A percentile compares a stretch with the other conserved stretches of the same genome.
phyloP scores from a whole-genome alignment of 495 filamentous ascomycete species.

The Usnea hakonensis region DNA sequence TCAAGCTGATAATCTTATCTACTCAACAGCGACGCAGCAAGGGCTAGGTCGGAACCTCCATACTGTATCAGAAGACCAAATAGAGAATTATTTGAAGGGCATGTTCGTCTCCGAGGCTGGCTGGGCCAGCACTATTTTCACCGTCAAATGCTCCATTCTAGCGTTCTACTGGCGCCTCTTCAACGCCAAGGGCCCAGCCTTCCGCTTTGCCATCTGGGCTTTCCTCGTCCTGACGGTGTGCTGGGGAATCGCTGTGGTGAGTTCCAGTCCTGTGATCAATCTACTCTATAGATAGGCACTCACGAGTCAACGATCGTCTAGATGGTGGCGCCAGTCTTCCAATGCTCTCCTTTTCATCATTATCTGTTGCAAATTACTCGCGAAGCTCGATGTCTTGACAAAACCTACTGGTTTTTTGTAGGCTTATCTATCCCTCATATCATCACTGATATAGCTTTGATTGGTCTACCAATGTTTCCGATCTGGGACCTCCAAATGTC shows the following conservation, averaged over 20 bases:
- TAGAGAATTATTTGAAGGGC: neutral
- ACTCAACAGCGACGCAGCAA: conserved; percentile 3
- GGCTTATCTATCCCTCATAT: conserved; percentile 26
- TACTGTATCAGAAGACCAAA: neutral
- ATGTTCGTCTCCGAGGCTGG: conserved; percentile 12
- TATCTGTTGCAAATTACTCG: conserved; percentile 21
- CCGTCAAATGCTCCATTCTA: conserved; percentile 34
- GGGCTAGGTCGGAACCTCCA: neutral
- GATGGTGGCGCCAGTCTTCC: conserved; percentile 28
- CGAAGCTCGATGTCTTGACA: conserved; percentile 21
- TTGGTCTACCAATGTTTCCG: conserved; percentile 36
- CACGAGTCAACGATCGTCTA: conserved; percentile 4
- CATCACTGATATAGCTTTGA: conserved; percentile 33
- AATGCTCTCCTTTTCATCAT: conserved; percentile 27
- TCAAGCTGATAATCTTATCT: neutral
- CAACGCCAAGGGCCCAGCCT: conserved; percentile 2
- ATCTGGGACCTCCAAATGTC: conserved; percentile 34
- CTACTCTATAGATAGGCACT: neutral
- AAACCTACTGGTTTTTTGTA: conserved; percentile 22
- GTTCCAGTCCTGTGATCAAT: neutral
- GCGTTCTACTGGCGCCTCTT: conserved; percentile 37
- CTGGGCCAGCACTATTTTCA: conserved; percentile 24
- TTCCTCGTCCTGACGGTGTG: conserved; percentile 25
- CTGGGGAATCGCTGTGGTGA: conserved; percentile 6
- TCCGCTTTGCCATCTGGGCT: conserved; percentile 24